A percentile compares a stretch with the other conserved stretches of the same genome.
These are phyloP conservation scores for Auricularia sp. DNA, from an alignment of 768 basidiomycete genomes.

Conservation along the genomic window DNA sequence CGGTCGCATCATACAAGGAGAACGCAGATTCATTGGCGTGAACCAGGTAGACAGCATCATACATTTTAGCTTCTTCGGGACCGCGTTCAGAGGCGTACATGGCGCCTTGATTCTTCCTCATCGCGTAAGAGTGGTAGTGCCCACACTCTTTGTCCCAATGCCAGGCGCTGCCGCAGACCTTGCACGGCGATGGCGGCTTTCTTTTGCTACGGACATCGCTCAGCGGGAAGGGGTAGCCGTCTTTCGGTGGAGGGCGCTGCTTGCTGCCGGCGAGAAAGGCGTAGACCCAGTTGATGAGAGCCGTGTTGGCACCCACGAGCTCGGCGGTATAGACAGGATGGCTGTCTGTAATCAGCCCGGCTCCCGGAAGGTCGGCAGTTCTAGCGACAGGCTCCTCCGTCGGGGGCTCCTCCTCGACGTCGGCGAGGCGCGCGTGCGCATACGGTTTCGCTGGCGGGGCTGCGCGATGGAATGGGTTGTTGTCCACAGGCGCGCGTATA, in stretches of 20 bases:
- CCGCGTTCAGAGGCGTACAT: background rate
- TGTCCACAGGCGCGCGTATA: background rate
- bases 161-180: background rate
- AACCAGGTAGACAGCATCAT: background rate
- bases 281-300: background rate
- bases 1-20: background rate
- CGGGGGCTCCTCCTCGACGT: background rate
- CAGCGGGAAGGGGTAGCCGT: background rate
- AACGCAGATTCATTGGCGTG: background rate
- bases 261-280: background rate
- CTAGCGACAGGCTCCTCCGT: no score
- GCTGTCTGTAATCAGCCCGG: background rate
- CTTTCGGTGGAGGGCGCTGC: background rate
- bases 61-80: background rate
- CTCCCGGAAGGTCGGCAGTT: background rate
- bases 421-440: background rate
- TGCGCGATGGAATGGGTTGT: background rate
- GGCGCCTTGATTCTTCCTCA: background rate
- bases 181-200: background rate
- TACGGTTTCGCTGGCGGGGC: background rate
- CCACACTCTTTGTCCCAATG: background rate
- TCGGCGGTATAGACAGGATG: background rate
- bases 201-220: background rate
- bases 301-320: background rate
- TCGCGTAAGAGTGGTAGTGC: background rate